Base-by-base conservation (phyloP, 768 basidiomycete genomes). In the Lentinula aciculospora region DNA sequence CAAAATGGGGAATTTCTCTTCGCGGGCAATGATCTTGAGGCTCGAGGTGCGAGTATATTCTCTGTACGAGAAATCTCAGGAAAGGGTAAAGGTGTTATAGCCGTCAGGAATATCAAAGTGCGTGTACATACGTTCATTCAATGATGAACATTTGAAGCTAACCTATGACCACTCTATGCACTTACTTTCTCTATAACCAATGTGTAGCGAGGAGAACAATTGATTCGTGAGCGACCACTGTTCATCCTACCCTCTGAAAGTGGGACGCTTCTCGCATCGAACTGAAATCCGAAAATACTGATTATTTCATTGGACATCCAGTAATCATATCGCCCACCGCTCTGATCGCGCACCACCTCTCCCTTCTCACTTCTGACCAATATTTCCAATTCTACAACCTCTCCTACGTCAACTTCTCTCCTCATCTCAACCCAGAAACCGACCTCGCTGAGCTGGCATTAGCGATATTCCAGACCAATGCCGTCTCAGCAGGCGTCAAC, bases 391-490 rank as follows among this genome's bases (percentile, higher is more conserved):
- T 82, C 63, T 73, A 77, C 59, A 78, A 83, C 56, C 74, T 86
- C 8, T 85, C 84, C 8, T 82, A 81, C 61, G 79, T 83, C 31
- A 71, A 80, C 59, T 71, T 84, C 34, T 82, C 83, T 0, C 53
- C 68, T 36, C 61, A 71, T 29, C 59, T 79, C 29, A 66, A 75
- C 47, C 76, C 71, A 23, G 70, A 59, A 60, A 67, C 62, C 47
- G 70, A 73, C 61, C 68, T 65, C 36, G 73, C 76, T 17, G 72
- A 79, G 63, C 69, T 83, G n/a, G 81, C 81, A 0, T 69, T 88
- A 17, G 82, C 83, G 0, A 86, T 84, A 57, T 83, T 86, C 65
- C 77, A 84, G 66, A 87, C 86, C 3, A 88, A 88, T 62, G 82
- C 82, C 1, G 81, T 86, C 6, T 69, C 78, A 3, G 78, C 84